Evolutionary conservation across 73 alveolate species (phyloP), one percentile per base, ranked within the genome.

Genomic region (Paramecium tetraurelia): DNA sequence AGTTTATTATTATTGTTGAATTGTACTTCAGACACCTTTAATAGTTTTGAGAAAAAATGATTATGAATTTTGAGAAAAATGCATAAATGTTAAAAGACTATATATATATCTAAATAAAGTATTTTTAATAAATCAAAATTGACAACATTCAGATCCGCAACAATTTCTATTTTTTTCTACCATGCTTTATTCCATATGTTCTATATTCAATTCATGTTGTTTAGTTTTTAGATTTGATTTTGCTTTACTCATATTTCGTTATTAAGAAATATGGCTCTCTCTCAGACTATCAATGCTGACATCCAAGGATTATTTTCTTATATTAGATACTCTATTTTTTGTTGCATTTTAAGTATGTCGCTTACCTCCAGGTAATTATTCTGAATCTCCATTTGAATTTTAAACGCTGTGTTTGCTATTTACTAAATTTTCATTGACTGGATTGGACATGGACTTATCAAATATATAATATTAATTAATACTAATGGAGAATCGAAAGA

Each of bases 391-490:
- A 5, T 2, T 33, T 27, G 84, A 63, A 63, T 27, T 63, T 31
- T 63, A 33, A 33, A 12, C 41, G 9, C 84, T 63, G 9, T 63
- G 53, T 33, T 63, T 63, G 27, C 84, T 63, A 5, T 53, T n/a
- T 16, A 18, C 31, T 53, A 53, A 53, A 53, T 53, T 53, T 53
- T 53, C 69, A 18, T 53, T 53, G 69, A 63, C 48, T 6, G 21
- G 46, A 63, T 63, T 63, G 50, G 84, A 63, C 84, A 63, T 63
- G 50, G 48, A 63, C 84, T 63, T 63, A 33, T 63, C 84, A 27
- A 63, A n/a, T 27, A 27, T 63, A 27, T 63, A 12, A 63, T 31
- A 31, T 63, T 22, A 63, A 63, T 63, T 20, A 63, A 63, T 63
- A 63, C 84, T 63, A 63, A 27, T 12, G 84, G 84, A 31, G 84